Evolutionary conservation across 1,284 basidiomycete species (phyloP), one percentile per base, ranked within the genome.

Genomic region (Peniophora sp.): DNA sequence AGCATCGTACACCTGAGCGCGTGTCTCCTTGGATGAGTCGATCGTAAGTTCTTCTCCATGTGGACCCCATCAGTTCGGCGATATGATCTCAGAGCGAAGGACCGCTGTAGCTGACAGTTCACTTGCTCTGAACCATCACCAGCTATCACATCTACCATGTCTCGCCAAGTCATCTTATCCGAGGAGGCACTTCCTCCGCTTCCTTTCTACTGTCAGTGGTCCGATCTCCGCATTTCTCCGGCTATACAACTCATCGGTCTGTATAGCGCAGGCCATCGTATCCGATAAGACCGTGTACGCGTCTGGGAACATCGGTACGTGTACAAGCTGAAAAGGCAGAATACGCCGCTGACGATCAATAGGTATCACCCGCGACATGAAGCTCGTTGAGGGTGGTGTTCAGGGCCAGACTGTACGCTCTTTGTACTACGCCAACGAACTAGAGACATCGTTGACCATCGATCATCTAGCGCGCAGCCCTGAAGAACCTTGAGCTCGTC

Each of bases 401-500:
- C 66, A 73, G 53, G 70, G 65, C 5, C 76, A 81, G 56, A 78
- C 78, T 3, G 78, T 81, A 57, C 59, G 73, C 53, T 16, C 50
- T 9, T 25, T 34, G 20, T 14, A 39, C 36, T 22, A 10, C 20
- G 36, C 22, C 35, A 34, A 24, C 27, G 12, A 41, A 5, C 38
- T 8, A n/a, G 6, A 41, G 38, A 5, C 19, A 41, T 23, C 16
- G 12, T 16, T 41, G 16, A 41, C 19, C 38, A 41, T 17, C 38
- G 16, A 41, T 44, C 9, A 49, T 39, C 23, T 54, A 85, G 81
- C 69, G 67, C 19, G 70, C 70, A 3, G 79, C 80, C 2, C 61
- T 86, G 22, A 71, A 78, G 53, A 86, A 86, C 62, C 68, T 86
- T 50, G 63, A 67, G 38, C 71, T 69, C 45, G 70, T 85, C 17